Evolutionary conservation across 1,284 basidiomycete species (phyloP), one percentile per base, ranked within the genome.

Genomic region (Prillingera fragicola): DNA sequence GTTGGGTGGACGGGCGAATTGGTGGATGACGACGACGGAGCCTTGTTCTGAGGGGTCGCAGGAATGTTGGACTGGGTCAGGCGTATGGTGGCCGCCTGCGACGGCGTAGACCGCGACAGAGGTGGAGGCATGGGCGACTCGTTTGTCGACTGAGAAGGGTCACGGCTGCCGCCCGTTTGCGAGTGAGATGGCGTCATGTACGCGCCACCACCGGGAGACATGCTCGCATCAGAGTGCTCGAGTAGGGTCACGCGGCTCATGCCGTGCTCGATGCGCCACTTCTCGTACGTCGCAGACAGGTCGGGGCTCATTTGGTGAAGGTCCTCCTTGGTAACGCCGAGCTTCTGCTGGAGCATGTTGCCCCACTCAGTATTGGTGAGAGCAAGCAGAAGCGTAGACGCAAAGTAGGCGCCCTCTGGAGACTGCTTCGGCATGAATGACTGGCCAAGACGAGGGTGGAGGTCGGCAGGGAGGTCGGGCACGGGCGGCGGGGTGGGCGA

Each of bases 261-360:
- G 8, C 52, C 45, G 36, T 40, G 43, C 39, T 56, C 49, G 27
- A 63, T 32, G 8, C 41, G 34, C 57, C 56, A 65, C 15, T 45
- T 37, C n/a, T 68, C 62, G 44, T 59, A 68, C 8, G 57, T 46
- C 8, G 24, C 38, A 3, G 55, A 61, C 15, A 68, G 41, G 12
- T 54, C 55, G 1, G 45, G 45, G 14, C 50, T 51, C 54, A 68
- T 59, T 27, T 51, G 47, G 28, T 61, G 54, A 5, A 68, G 41
- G 27, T 59, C 58, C n/a, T 50, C 28, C n/a, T 38, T 33, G 10
- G 51, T 52, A 10, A 65, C 23, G 3, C 60, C 59, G 14, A 65
- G 48, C 22, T 56, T 53, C 7, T 45, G 35, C 34, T 56, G 35
- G 6, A 63, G 43, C n/a, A 28, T 33, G 17, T 33, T 35, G 1